These are phyloP conservation scores for Pyrenophora seminiperda DNA, from an alignment of 2,329 filamentous ascomycete species.

Conservation along the genomic window DNA sequence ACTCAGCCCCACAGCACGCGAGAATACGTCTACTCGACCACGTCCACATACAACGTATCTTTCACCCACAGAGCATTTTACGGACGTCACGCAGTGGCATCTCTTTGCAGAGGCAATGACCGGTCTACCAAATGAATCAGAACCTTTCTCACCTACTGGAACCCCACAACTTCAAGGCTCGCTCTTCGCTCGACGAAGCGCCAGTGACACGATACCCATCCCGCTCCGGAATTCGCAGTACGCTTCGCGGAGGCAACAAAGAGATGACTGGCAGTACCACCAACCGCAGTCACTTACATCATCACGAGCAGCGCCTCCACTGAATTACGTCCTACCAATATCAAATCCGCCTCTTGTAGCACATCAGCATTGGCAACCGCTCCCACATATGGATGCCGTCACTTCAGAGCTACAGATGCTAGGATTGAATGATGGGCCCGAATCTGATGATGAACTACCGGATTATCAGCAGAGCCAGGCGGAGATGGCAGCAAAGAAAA, in stretches of 20 bases:
- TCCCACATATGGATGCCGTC: slow-evolving; percentile 30
- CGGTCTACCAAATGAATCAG: slow-evolving; percentile 39
- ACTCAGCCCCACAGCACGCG: slow-evolving; percentile 25
- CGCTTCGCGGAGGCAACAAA: slow-evolving; percentile 12
- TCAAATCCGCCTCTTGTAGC: slow-evolving; percentile 7
- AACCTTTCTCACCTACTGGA: slow-evolving; percentile 39
- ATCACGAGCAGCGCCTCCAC: slow-evolving; percentile 17
- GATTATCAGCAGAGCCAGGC: slow-evolving; percentile 56
- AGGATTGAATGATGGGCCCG: slow-evolving; percentile 39
- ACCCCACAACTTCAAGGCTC: slow-evolving; percentile 42
- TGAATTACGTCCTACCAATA: slow-evolving; percentile 14
- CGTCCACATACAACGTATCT: slow-evolving; percentile 42
- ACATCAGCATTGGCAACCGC: slow-evolving; percentile 22
- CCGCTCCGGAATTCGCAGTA: slow-evolving; percentile 27
- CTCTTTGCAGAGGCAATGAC: slow-evolving; percentile 49
- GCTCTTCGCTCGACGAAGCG: slow-evolving; percentile 38
- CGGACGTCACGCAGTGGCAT: slow-evolving; percentile 44
- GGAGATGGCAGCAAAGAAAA: slow-evolving; percentile 49
- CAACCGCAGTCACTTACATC: slow-evolving; percentile 22
- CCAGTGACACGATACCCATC: slow-evolving; percentile 34
- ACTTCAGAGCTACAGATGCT: slow-evolving; percentile 41
- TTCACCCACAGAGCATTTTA: slow-evolving; percentile 44
- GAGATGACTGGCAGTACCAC: slow-evolving; percentile 36
- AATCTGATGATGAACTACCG: slow-evolving; percentile 49
- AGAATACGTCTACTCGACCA: slow-evolving; percentile 24